These are phyloP conservation scores for Penstemon davidsonii DNA, from an alignment of 257 asterid genomes.

Conservation along the genomic window DNA sequence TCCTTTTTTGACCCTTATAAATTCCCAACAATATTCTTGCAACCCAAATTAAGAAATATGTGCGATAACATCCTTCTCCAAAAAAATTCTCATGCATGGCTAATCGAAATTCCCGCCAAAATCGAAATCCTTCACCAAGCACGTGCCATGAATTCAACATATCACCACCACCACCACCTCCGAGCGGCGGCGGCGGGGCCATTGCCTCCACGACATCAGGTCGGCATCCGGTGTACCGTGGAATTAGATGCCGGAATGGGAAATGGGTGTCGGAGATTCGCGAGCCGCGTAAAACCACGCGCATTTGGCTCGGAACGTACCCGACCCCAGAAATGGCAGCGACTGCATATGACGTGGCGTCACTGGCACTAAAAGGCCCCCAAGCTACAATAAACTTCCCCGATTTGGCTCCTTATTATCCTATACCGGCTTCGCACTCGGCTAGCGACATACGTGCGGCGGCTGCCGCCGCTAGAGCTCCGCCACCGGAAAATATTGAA, in stretches of 20 bases:
- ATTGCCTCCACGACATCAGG: constrained; percentile 27
- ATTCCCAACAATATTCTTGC: too few relatives aligned
- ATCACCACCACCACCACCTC: constrained; percentile 21
- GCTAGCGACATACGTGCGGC: constrained; percentile 43
- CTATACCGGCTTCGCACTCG: constrained; percentile 42
- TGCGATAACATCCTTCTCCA: too few relatives aligned
- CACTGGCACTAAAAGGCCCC: constrained; percentile 55
- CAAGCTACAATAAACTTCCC: constrained; percentile 47
- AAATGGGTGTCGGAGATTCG: constrained; percentile 74
- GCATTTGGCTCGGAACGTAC: constrained; percentile 67
- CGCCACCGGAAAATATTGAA: background rate
- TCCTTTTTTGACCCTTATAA: too few relatives aligned
- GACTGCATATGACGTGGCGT: constrained; percentile 62
- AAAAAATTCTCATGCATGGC: too few relatives aligned
- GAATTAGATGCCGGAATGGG: constrained; percentile 52
- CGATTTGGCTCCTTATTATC: constrained; percentile 18
- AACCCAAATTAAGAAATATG: too few relatives aligned
- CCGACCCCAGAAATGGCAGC: constrained; percentile 72
- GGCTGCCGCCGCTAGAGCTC: constrained; percentile 31
- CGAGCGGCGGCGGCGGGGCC: background rate
- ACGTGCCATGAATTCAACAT: too few relatives aligned
- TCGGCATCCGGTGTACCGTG: constrained; percentile 47
- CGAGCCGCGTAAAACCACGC: constrained; percentile 52
- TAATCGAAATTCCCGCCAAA: too few relatives aligned
- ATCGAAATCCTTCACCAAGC: too few relatives aligned